These are phyloP conservation scores for Echinochloa phyllopogon DNA, from an alignment of 176 grass and related monocot species.

Conservation along the genomic window DNA sequence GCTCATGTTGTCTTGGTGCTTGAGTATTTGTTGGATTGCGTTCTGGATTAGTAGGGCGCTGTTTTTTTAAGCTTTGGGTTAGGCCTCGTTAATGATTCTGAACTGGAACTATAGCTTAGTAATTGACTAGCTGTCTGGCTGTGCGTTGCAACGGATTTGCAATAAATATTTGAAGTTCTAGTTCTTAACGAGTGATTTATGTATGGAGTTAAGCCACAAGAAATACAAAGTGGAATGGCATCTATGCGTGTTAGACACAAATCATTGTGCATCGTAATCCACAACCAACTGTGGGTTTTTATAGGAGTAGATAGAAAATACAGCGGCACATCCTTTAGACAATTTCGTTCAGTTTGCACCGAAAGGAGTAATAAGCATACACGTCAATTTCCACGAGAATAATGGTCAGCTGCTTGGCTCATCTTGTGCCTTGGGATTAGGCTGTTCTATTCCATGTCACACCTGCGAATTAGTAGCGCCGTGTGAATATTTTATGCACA, in stretches of 20 bases:
- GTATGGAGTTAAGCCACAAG: no score
- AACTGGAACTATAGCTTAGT: background rate
- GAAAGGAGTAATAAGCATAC: background rate
- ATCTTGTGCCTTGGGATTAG: background rate
- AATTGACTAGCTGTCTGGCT: background rate
- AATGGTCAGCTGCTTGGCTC: background rate
- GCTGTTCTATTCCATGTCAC: background rate
- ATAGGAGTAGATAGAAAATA: background rate
- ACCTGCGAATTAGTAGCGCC: background rate
- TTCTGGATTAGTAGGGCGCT: background rate
- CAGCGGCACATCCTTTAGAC: background rate
- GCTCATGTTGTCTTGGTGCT: background rate
- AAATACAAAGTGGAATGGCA: background rate
- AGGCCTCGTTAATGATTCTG: background rate
- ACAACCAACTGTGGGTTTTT: background rate
- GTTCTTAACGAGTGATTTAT: background rate
- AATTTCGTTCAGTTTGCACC: background rate
- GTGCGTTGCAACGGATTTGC: background rate
- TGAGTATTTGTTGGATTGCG: background rate
- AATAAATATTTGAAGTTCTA: background rate
- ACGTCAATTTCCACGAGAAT: background rate
- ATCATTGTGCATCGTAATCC: background rate
- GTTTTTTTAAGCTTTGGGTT: background rate
- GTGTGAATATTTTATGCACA: background rate
- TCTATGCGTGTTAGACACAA: background rate